Evolutionary conservation across 1,284 basidiomycete species (phyloP).

Genomic region (Cutaneotrichosporon daszewskae): DNA sequence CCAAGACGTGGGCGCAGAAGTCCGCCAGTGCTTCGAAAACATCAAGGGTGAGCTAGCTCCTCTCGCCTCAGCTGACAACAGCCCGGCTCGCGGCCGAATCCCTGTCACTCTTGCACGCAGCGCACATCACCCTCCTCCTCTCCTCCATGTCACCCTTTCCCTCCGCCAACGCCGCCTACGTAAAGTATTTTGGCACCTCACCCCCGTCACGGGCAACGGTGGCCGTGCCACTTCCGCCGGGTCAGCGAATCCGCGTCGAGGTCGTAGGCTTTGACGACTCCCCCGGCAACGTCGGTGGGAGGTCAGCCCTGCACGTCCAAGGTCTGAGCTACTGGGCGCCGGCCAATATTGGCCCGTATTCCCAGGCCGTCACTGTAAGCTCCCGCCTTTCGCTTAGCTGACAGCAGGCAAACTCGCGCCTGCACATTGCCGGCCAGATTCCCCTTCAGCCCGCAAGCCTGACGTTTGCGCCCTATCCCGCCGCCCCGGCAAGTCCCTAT

Average conservation of each 20-base stretch:
- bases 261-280: constrained; percentile 59
- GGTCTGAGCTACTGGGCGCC: constrained; percentile 97
- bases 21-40: constrained; percentile 43
- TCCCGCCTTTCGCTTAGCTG: neutral
- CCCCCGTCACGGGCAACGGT: constrained; percentile 92
- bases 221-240: constrained; percentile 61
- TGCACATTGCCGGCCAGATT: constrained; percentile 93
- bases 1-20: constrained; percentile 30
- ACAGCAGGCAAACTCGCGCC: constrained; percentile 60
- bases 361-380: constrained; percentile 77
- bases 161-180: constrained; percentile 70
- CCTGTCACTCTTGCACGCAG: constrained; percentile 57
- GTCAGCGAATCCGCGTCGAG: constrained; percentile 63
- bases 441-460: constrained; percentile 74
- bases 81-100: constrained; percentile 52
- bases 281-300: neutral
- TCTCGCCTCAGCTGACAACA: constrained; percentile 30
- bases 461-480: constrained; percentile 57
- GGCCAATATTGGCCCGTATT: constrained; percentile 98
- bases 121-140: constrained; percentile 78
- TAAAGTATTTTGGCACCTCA: constrained; percentile 75
- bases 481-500: constrained; percentile 21
- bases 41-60: constrained; percentile 45
- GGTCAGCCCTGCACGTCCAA: constrained; percentile 86
- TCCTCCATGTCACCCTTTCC: constrained; percentile 73